Conservation (phyloP, 306 rosid genomes). For the Vachellia pachyceras region DNA sequence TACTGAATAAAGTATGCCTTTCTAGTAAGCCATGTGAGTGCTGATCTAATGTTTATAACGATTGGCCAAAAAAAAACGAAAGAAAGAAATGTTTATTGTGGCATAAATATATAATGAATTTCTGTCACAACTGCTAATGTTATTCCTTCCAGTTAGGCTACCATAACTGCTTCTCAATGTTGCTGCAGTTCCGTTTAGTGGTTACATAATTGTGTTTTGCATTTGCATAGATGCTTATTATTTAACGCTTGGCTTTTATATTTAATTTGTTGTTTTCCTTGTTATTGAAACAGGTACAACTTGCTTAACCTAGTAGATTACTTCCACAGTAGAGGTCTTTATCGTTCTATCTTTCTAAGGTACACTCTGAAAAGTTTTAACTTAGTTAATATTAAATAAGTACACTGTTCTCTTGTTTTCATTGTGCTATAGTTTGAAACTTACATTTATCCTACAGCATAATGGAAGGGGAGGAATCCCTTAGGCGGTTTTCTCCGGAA, state of each 20-base stretch:
- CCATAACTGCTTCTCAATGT: conserved; percentile 16
- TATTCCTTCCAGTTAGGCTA: conserved; percentile 20
- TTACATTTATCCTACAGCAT: conserved; percentile 62
- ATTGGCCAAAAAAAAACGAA: neutral
- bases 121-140: neutral
- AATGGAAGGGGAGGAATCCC: conserved; percentile 94
- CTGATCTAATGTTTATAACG: conserved; percentile 24
- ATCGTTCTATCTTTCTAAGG: conserved; percentile 81
- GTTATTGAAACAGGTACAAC: conserved; percentile 77
- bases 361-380: conserved; percentile 32
- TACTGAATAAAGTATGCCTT: neutral
- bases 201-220: neutral
- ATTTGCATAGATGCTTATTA: conserved; percentile 13
- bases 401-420: conserved; percentile 29
- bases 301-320: conserved; percentile 68
- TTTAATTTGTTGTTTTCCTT: conserved; percentile 32
- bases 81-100: neutral
- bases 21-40: conserved; percentile 9
- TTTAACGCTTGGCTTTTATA: neutral
- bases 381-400: conserved; percentile 12
- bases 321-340: conserved; percentile 85
- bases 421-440: conserved; percentile 33
- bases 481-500: conserved; percentile 87
- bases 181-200: conserved; percentile 28
- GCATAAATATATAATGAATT: neutral